Evolutionary conservation across 169 alveolate genomes (phyloP).

Genomic region (Plasmodium malariae): DNA sequence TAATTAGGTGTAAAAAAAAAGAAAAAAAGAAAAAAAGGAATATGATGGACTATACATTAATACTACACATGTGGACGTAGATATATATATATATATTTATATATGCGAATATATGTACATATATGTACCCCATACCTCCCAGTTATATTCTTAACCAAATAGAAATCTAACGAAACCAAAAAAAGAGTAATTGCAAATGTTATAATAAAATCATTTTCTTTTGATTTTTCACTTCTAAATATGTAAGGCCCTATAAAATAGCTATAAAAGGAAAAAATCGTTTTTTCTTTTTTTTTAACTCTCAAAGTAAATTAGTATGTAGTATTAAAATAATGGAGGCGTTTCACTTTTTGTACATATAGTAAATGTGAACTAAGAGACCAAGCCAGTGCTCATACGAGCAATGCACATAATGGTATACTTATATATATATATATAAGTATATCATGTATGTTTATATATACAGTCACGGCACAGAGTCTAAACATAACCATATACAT

Average conservation of each 20-base stretch:
- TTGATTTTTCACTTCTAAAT: constrained; percentile 52
- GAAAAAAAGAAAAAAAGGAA: not conserved
- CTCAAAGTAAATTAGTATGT: no score
- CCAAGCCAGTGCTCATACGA: no score
- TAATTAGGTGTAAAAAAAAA: not conserved
- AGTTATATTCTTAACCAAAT: constrained; percentile 75
- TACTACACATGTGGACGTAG: not conserved
- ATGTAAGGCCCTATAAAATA: constrained; percentile 68
- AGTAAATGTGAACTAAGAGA: no score
- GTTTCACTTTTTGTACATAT: no score
- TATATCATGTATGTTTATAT: not conserved
- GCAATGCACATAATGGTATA: not conserved
- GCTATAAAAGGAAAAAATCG: constrained; percentile 28
- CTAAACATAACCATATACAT: no score
- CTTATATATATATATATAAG: not conserved
- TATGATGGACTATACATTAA: no score
- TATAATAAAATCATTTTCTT: constrained; percentile 69
- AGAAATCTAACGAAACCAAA: constrained; percentile 75
- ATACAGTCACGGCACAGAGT: no score
- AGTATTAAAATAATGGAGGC: no score
- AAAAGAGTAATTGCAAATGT: constrained; percentile 70
- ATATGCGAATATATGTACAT: not conserved
- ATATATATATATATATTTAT: no score
- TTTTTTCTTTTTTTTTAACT: no score
- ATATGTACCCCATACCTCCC: constrained; percentile 44